These are phyloP conservation scores for Hanseniaspora hatyaiensis DNA, from an alignment of 805 yeast species.

Conservation along the genomic window DNA sequence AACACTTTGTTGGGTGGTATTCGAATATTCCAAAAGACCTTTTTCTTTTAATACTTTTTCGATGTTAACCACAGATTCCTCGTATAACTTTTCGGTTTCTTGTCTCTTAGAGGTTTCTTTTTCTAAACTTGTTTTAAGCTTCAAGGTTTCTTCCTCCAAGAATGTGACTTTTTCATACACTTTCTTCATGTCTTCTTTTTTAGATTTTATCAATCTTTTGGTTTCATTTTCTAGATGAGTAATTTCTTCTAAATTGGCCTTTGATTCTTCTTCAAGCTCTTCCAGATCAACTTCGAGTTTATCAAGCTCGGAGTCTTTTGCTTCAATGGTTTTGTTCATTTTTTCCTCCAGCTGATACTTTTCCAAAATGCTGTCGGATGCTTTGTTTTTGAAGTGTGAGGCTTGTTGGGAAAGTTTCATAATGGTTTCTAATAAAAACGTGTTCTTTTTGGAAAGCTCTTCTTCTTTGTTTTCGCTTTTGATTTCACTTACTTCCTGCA, in stretches of 20 bases:
- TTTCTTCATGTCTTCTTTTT: no score
- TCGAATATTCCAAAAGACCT: not conserved
- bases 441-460: constrained; percentile 2
- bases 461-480: constrained; percentile 1
- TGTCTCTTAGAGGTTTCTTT: no score
- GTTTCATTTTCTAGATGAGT: no score
- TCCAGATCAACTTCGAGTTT: constrained; percentile 21
- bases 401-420: constrained; percentile 11
- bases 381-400: constrained; percentile 3
- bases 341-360: constrained; percentile 17
- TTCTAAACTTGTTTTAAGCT: no score
- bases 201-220: no score
- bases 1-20: not conserved
- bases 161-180: no score
- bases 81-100: no score
- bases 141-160: no score
- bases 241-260: constrained; percentile 19
- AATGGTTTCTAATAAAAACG: not conserved
- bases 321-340: constrained; percentile 22
- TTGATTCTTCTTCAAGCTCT: constrained; percentile 18
- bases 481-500: constrained; percentile 3
- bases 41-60: not conserved
- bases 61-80: no score
- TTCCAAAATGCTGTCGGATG: not conserved
- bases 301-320: constrained; percentile 21